Evolutionary conservation across 495 filamentous ascomycete species (phyloP).

Genomic region (Penicillium egyptiacum): DNA sequence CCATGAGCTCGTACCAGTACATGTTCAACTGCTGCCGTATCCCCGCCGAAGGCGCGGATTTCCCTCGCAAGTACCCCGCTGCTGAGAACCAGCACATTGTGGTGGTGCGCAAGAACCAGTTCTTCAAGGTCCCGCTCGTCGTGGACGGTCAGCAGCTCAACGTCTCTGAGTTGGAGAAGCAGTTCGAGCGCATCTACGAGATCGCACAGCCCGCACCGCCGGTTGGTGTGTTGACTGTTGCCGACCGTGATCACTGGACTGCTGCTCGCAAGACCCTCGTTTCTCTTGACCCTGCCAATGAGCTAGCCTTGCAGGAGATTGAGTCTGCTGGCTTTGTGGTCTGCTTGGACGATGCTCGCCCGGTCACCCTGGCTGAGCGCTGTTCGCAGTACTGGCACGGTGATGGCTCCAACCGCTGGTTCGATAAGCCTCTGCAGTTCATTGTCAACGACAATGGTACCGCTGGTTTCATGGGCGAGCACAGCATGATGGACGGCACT

Average conservation of each 20-base stretch:
- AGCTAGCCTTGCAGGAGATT: conserved; percentile 71
- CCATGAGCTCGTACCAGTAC: conserved; percentile 96
- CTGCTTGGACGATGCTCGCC: conserved; percentile 90
- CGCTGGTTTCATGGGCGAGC: conserved; percentile 96
- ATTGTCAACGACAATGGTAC: conserved; percentile 98
- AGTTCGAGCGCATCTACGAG: conserved; percentile 84
- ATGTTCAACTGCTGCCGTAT: conserved; percentile 97
- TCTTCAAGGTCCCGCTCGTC: conserved; percentile 82
- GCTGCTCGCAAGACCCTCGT: conserved; percentile 78
- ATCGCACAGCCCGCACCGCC: conserved; percentile 66
- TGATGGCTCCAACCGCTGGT: conserved; percentile 94
- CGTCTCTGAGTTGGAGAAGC: conserved; percentile 80
- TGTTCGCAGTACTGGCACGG: conserved; percentile 98
- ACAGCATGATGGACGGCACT: conserved; percentile 99
- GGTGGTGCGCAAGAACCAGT: conserved; percentile 91
- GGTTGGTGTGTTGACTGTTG: conserved; percentile 81
- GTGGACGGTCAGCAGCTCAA: conserved; percentile 80
- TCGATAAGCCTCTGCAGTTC: conserved; percentile 97
- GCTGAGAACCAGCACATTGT: conserved; percentile 80
- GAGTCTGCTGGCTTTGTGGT: conserved; percentile 90
- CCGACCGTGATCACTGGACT: conserved; percentile 93
- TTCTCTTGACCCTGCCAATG: conserved; percentile 72
- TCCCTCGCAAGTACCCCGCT: conserved; percentile 76
- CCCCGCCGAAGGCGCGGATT: conserved; percentile 77
- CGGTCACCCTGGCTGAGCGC: conserved; percentile 93